Percentiles rank a stretch among this genome's conserved stretches.
Evolutionary conservation across 352 stramenopile species (phyloP).

Genomic region (Pythium oligandrum): DNA sequence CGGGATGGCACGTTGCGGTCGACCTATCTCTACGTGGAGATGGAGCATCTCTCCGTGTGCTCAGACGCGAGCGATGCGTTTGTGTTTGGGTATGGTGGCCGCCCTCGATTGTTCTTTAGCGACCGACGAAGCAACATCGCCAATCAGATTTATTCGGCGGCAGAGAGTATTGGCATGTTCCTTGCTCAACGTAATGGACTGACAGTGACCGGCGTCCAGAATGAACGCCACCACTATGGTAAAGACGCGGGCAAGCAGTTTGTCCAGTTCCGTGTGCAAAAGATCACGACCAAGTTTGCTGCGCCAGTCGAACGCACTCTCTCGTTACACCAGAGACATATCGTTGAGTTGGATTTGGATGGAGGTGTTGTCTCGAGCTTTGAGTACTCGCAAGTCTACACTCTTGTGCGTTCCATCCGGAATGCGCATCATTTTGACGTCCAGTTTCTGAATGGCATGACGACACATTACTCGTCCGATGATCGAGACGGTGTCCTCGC

Average conservation of each 20-base stretch:
- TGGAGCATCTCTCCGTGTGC: slow-evolving; percentile 63
- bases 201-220: slow-evolving; percentile 37
- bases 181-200: slow-evolving; percentile 33
- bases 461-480: slow-evolving; percentile 46
- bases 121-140: slow-evolving; percentile 49
- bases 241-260: slow-evolving; percentile 47
- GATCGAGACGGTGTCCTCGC: slow-evolving; percentile 75
- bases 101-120: slow-evolving; percentile 69
- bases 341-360: slow-evolving; percentile 60
- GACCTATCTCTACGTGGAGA: slow-evolving; percentile 77
- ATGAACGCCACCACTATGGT: slow-evolving; percentile 40
- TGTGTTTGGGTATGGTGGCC: slow-evolving; percentile 59
- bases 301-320: slow-evolving; percentile 42
- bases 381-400: slow-evolving; percentile 65
- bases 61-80: slow-evolving; percentile 56
- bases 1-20: slow-evolving; percentile 44
- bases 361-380: slow-evolving; percentile 52
- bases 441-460: slow-evolving; percentile 62
- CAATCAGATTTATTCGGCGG: slow-evolving; percentile 46
- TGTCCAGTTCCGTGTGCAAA: slow-evolving; percentile 67
- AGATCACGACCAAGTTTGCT: slow-evolving; percentile 63
- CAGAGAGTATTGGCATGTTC: slow-evolving; percentile 49
- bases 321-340: slow-evolving; percentile 60
- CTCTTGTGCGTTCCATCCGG: slow-evolving; percentile 47
- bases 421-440: slow-evolving; percentile 61